Evolutionary conservation across 306 rosid genomes (phyloP).

Genomic region (Cotoneaster glaucophyllus): DNA sequence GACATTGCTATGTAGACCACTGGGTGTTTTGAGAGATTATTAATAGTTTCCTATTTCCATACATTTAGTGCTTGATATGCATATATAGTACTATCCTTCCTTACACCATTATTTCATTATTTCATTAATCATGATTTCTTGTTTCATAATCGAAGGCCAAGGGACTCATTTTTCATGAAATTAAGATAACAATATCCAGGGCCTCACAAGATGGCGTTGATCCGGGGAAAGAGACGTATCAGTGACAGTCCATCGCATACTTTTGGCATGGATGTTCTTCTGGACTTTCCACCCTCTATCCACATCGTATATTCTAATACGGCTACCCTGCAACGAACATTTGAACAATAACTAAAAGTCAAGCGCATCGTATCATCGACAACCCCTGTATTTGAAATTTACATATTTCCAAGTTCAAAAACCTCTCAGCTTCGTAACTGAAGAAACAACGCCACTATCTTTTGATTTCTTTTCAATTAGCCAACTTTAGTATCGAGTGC

Average conservation of each 20-base stretch:
- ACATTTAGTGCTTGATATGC: neutral
- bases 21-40: neutral
- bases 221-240: conserved; percentile 91
- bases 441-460: neutral
- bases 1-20: neutral
- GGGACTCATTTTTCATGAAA: neutral
- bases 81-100: neutral
- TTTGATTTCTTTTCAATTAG: neutral
- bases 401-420: neutral
- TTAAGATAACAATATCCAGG: neutral
- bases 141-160: neutral
- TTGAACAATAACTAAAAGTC: neutral
- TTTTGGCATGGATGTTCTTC: conserved; percentile 73
- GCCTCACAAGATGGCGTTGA: conserved; percentile 68
- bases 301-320: conserved; percentile 75
- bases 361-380: neutral
- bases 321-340: conserved; percentile 56
- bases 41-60: neutral
- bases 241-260: conserved; percentile 85
- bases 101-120: neutral
- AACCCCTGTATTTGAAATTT: neutral
- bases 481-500: neutral
- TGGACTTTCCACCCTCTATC: conserved; percentile 73
- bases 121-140: neutral
- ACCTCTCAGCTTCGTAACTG: neutral